Evolutionary conservation across 495 filamentous ascomycete species (phyloP).

Genomic region (Chlorociboria aeruginascens): DNA sequence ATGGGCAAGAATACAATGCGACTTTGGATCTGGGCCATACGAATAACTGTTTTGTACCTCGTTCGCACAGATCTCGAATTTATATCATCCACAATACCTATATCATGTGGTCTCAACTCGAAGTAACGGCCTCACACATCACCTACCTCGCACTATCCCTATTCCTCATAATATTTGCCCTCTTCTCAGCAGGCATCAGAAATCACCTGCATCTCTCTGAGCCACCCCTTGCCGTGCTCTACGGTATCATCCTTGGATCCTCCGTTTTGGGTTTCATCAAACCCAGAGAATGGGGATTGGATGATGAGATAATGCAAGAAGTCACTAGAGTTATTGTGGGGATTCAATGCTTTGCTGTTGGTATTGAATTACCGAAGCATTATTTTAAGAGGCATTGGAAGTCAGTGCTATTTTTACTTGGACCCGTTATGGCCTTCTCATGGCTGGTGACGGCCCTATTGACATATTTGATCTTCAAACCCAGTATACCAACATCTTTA

Average conservation of each 20-base stretch:
- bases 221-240: conserved; percentile 34
- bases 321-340: conserved; percentile 32
- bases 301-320: conserved; percentile 33
- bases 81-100: too few relatives aligned
- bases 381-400: conserved; percentile 32
- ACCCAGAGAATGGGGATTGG: conserved; percentile 29
- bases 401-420: conserved; percentile 31
- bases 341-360: conserved; percentile 36
- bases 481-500: conserved; percentile 25
- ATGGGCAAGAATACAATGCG: too few relatives aligned
- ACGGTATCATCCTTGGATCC: conserved; percentile 35
- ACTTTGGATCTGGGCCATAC: too few relatives aligned
- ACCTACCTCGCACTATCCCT: conserved; percentile 31
- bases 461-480: conserved; percentile 26
- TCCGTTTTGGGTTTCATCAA: conserved; percentile 22
- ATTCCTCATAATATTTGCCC: conserved; percentile 35
- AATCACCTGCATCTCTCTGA: conserved; percentile 40
- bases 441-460: conserved; percentile 35
- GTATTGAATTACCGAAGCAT: conserved; percentile 33
- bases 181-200: conserved; percentile 35
- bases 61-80: too few relatives aligned
- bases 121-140: conserved; percentile 31
- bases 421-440: conserved; percentile 36
- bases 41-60: too few relatives aligned
- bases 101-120: conserved; percentile 30